Base-by-base conservation (phyloP, 306 rosid genomes). In the Chamaecrista fasciculata region DNA sequence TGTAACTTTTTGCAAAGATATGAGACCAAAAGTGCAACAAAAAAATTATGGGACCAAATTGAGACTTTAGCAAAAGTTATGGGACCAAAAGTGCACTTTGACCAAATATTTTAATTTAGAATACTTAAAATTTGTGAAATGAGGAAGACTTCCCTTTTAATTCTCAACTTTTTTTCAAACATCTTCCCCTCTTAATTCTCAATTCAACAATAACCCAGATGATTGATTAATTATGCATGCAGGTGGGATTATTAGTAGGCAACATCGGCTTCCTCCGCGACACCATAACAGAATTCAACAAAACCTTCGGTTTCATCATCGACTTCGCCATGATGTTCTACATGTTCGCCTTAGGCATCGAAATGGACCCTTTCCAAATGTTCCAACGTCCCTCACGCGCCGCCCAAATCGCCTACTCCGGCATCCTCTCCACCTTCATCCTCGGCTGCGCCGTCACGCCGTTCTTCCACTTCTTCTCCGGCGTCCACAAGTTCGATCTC, bases 311-410 rank as follows among this genome's bases (percentile, higher is more conserved):
- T 15, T 79, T 79, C 61, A 83, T 94, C 29, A 84, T 91, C 15
- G 99, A 91, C 76, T 84, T 87, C 42, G 99, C 92, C 3, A 94
- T 94, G 97, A 81, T 80, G 50, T 84, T 91, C 71, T 91, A 94
- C 81, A 94, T 94, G 99, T 85, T 94, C 62, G 95, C 85, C 46
- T 67, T 94, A 64, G 99, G 99, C 8, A 78, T 94, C 79, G 99
- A 94, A 85, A 91, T 88, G 97, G 92, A 94, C 70, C 99, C 97
- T 2, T 79, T 68, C 23, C 71, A 61, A 4, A 75, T 94, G 25
- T 72, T 91, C 25, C 84, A 60, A 39, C 44, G 34, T 58, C 92
- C 99, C 31, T 78, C 77, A 4, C 84, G 69, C 14, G 99, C 85
- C 36, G 95, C 87, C 11, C 88, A 79, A 69, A 87, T 94, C 28